Base-by-base conservation (phyloP, 495 filamentous ascomycete genomes). In the Apodospora peruviana region DNA sequence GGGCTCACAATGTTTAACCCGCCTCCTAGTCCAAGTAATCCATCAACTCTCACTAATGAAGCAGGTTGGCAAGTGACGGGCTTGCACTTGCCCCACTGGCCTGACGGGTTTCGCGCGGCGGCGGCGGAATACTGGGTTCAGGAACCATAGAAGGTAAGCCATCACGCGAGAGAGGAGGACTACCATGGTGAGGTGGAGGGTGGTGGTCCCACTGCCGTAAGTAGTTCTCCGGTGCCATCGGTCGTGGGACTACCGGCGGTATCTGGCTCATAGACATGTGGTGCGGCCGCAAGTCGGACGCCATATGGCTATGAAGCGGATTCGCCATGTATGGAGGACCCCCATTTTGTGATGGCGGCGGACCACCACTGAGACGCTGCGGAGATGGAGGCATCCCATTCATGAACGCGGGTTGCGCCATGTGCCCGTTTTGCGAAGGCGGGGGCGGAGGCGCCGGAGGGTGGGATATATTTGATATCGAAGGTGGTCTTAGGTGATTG, bases 11-110 rank as follows among this genome's bases (percentile, higher is more conserved):
- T n/a, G n/a, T n/a, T n/a, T n/a, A n/a, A n/a, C n/a, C n/a, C n/a
- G n/a, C n/a, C n/a, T n/a, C n/a, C n/a, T n/a, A n/a, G n/a, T n/a
- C n/a, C n/a, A n/a, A n/a, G n/a, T n/a, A n/a, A n/a, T n/a, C n/a
- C n/a, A n/a, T n/a, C n/a, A n/a, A n/a, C n/a, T n/a, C n/a, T 16
- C 17, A 19, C 53, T 62, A 88, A 24, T 81, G 86, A 27, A 90
- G 74, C 45, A 91, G 64, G 58, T 91, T 89, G 53, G 83, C 80
- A 49, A 91, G 60, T 21, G 85, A 89, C 12, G 86, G 85, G 53
- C 82, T 89, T 27, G 85, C 84, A 49, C 87, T 91, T 4, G 87
- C 86, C 3, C 80, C 81, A 25, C 73, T 78, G 11, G 73, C 67
- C 39, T 75, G 64, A 24, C 76, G 65, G 5, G 63, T 58, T 38